Percentiles rank a stretch among this genome's conserved stretches.
phyloP scores from a whole-genome alignment of 257 asterid species.

The Gentiana straminea region DNA sequence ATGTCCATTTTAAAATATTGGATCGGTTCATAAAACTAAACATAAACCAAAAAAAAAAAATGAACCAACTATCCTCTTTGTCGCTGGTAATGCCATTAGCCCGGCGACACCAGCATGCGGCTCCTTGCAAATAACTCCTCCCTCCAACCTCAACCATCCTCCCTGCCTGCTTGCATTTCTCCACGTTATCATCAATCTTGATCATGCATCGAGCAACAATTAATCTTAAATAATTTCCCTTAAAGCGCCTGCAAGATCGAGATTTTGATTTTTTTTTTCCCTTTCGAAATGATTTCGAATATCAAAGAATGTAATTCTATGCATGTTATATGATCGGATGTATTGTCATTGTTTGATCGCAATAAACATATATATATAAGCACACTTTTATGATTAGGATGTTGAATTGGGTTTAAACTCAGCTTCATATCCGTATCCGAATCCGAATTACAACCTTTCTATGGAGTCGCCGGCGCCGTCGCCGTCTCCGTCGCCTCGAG shows the following conservation, averaged over 20 bases:
- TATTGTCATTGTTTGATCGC: not conserved
- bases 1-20: too few species aligned
- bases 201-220: not conserved
- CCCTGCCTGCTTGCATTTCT: conserved; percentile 15
- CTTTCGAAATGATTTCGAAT: not conserved
- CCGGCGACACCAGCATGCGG: conserved; percentile 24
- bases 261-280: not conserved
- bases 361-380: not conserved
- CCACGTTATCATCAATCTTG: conserved; percentile 20
- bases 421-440: not conserved
- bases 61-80: not conserved
- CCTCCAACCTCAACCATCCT: conserved; percentile 7
- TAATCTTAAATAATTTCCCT: too few species aligned
- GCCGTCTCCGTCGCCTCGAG: conserved; percentile 45
- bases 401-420: conserved; percentile 28
- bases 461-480: conserved; percentile 22
- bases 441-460: not conserved
- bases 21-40: too few species aligned
- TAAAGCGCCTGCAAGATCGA: not conserved
- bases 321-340: not conserved
- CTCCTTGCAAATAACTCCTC: conserved; percentile 8
- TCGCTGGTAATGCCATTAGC: conserved; percentile 6
- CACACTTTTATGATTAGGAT: conserved; percentile 14
- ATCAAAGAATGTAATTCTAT: conserved; percentile 6
- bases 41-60: not conserved